These are phyloP conservation scores for Suillus variegatus DNA, from an alignment of 768 basidiomycete genomes.

Conservation along the genomic window DNA sequence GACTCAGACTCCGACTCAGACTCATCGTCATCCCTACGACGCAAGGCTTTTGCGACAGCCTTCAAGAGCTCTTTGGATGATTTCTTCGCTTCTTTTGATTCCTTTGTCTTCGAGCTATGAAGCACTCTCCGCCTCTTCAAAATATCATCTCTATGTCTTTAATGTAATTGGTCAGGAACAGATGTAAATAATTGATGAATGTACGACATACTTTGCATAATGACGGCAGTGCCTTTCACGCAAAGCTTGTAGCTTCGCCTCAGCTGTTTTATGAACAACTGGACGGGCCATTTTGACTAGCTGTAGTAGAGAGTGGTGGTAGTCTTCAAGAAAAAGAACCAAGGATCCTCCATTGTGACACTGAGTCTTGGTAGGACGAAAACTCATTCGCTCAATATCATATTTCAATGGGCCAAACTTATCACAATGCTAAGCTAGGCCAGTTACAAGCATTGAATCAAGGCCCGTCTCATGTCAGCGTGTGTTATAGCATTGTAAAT, in stretches of 20 bases:
- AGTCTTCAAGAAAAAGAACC: too few species aligned
- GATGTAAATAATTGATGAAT: background rate
- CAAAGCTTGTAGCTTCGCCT: too few species aligned
- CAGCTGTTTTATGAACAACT: background rate
- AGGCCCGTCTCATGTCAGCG: background rate
- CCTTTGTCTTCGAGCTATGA: background rate
- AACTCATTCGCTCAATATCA: background rate
- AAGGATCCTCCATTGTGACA: too few species aligned
- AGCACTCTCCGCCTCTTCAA: background rate
- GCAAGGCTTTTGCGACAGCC: background rate
- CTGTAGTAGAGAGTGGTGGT: too few species aligned
- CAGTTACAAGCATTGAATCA: background rate
- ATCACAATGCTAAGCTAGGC: background rate
- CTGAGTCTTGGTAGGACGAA: too few species aligned
- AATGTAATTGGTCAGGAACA: background rate
- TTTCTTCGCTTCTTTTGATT: background rate
- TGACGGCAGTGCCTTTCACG: too few species aligned
- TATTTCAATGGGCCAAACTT: background rate
- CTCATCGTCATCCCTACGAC: background rate
- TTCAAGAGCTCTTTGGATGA: background rate
- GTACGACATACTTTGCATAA: background rate
- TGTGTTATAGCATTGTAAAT: too few species aligned
- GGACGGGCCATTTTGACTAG: background rate
- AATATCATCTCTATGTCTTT: background rate
- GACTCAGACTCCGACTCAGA: background rate